Percentiles rank a stretch among this genome's conserved stretches.
Evolutionary conservation across 148 eudicot species (phyloP).

Genomic region (Vaccinium myrtillus): DNA sequence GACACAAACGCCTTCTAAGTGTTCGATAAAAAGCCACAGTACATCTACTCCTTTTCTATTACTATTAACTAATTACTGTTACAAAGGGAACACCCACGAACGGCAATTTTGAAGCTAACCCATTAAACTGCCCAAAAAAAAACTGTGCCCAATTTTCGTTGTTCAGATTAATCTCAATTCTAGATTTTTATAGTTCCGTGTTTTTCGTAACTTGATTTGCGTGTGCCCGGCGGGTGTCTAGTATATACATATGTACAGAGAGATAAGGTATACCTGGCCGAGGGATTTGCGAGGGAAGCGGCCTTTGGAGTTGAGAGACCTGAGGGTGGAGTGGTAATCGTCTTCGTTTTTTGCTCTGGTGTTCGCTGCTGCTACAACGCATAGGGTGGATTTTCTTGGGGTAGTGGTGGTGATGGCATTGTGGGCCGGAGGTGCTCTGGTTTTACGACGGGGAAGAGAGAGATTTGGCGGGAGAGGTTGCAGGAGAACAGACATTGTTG

Average conservation of each 20-base stretch:
- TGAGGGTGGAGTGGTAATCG: slow-evolving; percentile 81
- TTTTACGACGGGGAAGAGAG: slow-evolving; percentile 17
- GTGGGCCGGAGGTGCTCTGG: slow-evolving; percentile 20
- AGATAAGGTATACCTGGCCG: slow-evolving; percentile 57
- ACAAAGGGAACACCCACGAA: too few species aligned
- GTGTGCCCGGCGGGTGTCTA: too few species aligned
- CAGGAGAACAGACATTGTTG: slow-evolving; percentile 18
- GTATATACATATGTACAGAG: neutral
- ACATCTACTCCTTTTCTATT: neutral
- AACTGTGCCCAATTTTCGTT: too few species aligned
- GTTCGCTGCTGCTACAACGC: slow-evolving; percentile 16
- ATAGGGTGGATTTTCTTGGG: slow-evolving; percentile 19
- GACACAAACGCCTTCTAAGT: slow-evolving; percentile 19
- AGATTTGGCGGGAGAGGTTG: slow-evolving; percentile 48
- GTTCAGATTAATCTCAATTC: too few species aligned
- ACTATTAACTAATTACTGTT: too few species aligned
- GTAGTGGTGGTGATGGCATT: slow-evolving; percentile 21
- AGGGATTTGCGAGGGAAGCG: slow-evolving; percentile 90
- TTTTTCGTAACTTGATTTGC: too few species aligned
- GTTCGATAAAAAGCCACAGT: slow-evolving; percentile 32
- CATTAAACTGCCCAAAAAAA: too few species aligned
- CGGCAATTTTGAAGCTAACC: too few species aligned
- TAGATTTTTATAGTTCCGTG: too few species aligned
- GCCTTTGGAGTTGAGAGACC: slow-evolving; percentile 84
- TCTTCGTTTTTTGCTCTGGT: slow-evolving; percentile 37